Percentiles rank a stretch among this genome's conserved stretches.
phyloP scores from a whole-genome alignment of 306 rosid genomes.

The Quercus parvula region DNA sequence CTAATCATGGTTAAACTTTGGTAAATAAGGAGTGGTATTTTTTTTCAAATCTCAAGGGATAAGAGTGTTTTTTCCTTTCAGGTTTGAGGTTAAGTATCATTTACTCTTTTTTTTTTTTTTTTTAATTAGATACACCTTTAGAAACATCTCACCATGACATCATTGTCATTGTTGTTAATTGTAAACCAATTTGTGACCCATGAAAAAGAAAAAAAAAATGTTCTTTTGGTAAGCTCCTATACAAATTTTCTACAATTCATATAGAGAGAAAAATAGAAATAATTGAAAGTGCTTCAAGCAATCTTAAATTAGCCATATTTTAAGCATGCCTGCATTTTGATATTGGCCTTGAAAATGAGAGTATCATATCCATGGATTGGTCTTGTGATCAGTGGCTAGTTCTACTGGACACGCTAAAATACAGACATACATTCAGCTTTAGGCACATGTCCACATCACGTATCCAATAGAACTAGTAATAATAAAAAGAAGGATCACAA shows the following conservation, averaged over 20 bases:
- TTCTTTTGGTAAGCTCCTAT: too few species aligned
- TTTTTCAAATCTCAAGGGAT: too few species aligned
- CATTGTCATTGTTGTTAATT: background rate
- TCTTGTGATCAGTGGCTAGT: too few species aligned
- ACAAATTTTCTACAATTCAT: background rate
- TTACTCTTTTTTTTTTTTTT: too few species aligned
- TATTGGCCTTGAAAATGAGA: background rate
- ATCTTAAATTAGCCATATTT: background rate
- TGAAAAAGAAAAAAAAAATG: too few species aligned
- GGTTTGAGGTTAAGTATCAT: too few species aligned
- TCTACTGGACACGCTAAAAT: rapidly evolving
- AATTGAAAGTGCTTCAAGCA: background rate
- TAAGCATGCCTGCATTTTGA: background rate
- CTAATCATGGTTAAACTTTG: too few species aligned
- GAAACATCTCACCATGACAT: background rate
- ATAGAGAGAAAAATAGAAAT: background rate
- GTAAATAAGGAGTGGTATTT: too few species aligned
- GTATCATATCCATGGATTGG: background rate
- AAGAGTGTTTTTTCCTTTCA: too few species aligned
- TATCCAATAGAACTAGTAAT: rapidly evolving
- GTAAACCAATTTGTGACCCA: background rate
- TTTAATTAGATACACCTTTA: background rate
- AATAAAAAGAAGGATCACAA: too few species aligned
- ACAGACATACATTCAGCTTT: rapidly evolving
- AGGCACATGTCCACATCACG: too few species aligned